These are phyloP conservation scores for Tetrahymena elliotti DNA, from an alignment of 73 alveolate species.

Conservation along the genomic window DNA sequence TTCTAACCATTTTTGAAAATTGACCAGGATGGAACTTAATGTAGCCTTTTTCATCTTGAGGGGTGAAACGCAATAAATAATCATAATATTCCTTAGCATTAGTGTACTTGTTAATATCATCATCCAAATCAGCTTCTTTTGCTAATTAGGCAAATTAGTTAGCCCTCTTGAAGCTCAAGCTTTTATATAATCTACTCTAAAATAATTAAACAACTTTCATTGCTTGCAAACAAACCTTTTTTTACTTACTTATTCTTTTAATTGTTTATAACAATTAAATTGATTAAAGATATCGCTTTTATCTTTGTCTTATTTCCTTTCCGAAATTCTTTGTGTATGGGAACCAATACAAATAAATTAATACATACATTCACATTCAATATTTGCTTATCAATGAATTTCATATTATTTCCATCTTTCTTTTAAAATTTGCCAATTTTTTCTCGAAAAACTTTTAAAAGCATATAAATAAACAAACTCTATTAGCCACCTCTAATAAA, in stretches of 20 bases:
- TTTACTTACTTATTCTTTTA: background rate
- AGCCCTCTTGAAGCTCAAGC: background rate
- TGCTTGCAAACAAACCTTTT: background rate
- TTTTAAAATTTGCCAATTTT: background rate
- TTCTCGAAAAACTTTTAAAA: background rate
- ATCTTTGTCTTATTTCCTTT: background rate
- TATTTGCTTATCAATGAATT: background rate
- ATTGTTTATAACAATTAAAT: background rate
- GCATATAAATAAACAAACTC: background rate
- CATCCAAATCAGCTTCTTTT: background rate
- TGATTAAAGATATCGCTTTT: background rate
- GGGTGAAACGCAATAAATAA: background rate
- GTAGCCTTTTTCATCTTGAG: background rate
- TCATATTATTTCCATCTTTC: background rate
- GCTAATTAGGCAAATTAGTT: background rate
- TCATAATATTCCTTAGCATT: background rate
- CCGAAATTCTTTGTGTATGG: background rate
- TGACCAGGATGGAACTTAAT: constrained; percentile 1
- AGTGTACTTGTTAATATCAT: background rate
- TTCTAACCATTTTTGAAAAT: background rate
- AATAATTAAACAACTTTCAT: background rate
- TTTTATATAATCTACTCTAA: background rate
- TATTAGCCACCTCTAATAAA: background rate
- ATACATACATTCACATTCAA: background rate
- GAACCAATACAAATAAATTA: background rate